Conservation (phyloP, 495 filamentous ascomycete species). For the Penicillium paxilli region DNA sequence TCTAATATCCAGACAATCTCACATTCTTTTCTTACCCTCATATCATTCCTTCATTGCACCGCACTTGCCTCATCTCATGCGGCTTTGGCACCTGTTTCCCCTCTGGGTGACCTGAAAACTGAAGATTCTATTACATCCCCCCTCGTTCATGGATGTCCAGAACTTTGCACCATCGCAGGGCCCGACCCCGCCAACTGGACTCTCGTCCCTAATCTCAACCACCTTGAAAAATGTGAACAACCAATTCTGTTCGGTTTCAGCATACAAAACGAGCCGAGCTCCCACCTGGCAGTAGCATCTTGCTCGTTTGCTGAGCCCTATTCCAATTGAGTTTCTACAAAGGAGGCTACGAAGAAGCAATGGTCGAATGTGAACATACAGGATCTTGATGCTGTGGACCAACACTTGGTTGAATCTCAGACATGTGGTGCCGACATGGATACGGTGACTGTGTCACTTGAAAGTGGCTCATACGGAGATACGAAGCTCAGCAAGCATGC, state of each 20-base stretch:
- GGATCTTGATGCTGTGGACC: not conserved
- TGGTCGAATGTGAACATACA: not conserved
- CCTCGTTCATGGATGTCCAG: conserved; percentile 2
- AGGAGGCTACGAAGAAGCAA: not conserved
- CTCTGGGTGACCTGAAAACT: too few relatives aligned
- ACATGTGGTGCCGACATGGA: not conserved
- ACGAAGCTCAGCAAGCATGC: not conserved
- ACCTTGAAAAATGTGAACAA: not conserved
- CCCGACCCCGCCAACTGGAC: not conserved
- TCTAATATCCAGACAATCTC: too few relatives aligned
- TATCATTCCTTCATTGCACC: too few relatives aligned
- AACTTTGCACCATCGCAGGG: not conserved
- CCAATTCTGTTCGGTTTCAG: not conserved
- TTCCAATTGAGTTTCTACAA: not conserved
- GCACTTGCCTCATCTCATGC: too few relatives aligned
- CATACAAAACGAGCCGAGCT: not conserved
- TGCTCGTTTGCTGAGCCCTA: not conserved
- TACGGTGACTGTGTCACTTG: not conserved
- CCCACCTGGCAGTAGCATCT: not conserved
- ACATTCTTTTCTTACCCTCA: too few relatives aligned
- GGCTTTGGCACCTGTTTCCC: too few relatives aligned
- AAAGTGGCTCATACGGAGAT: not conserved
- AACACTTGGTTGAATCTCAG: not conserved
- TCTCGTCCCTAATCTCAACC: not conserved
- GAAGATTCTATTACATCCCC: too few relatives aligned